Evolutionary conservation across 805 yeast species (phyloP), one percentile per base, ranked within the genome.

Genomic region (Candida endomychidarum): DNA sequence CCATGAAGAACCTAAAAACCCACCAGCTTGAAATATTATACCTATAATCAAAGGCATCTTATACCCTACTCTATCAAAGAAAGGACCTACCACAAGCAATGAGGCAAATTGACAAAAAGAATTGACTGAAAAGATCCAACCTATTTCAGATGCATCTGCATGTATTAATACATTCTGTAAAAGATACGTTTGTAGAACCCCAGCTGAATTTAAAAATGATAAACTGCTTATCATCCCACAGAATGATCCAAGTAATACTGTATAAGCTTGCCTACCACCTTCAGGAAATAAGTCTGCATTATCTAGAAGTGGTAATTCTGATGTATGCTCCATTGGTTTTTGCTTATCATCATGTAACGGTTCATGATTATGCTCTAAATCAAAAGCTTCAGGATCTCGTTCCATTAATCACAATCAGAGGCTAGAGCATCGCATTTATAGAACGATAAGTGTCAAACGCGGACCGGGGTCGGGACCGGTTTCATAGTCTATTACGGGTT

Each of bases 61-160:
- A 31, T 48, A 45, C 3, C 64, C 65, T 8, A 58, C 37, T 24
- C 50, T 42, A 38, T 58, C 63, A 39, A 60, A 58, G 3, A 59
- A 33, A 4, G 64, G 62, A 2, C 61, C 63, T 34, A 50, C 43
- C 3, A 59, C 32, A 28, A 60, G 40, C 5, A 55, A 45, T 35
- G 46, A 41, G 1, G 60, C 63, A 42, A 59, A 60, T 19, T 50
- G 52, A 29, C 51, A 31, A 38, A 58, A 58, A 25, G 54, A 52
- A 43, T 53, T 54, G 27, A 56, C 36, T 8, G 61, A 54, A 44
- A 58, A 60, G 7, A 60, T 56, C 65, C 63, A 60, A 5, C 57
- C 61, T 4, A 58, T 47, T 1, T 51, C 45, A 7, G 60, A 46
- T 2, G 47, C 37, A 1, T 48, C 36, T 4, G 43, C 38, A 22